Evolutionary conservation across 139 green algal species (phyloP).

Genomic region (Chlorella sp.): DNA sequence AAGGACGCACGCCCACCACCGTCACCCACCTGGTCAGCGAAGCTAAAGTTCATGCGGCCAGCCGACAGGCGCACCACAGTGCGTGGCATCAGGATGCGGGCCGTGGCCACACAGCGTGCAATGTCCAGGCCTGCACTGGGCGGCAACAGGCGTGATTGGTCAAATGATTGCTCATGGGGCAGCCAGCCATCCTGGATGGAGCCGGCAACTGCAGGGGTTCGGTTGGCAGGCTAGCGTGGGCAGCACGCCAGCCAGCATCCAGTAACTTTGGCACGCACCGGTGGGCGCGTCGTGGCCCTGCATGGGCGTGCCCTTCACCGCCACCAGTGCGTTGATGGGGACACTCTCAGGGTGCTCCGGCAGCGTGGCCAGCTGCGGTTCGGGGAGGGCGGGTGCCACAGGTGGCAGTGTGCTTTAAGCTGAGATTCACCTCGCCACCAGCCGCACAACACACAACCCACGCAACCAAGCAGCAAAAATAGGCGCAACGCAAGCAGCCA

Average conservation of each 20-base stretch:
- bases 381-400: neutral
- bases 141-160: neutral
- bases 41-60: conserved; percentile 68
- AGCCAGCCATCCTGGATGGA: neutral
- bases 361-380: conserved; percentile 89
- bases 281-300: conserved; percentile 47
- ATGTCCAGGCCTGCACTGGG: conserved; percentile 78
- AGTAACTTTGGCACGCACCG: neutral
- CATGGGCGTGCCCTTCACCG: conserved; percentile 92
- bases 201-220: too few species aligned
- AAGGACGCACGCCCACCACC: too few species aligned
- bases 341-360: conserved; percentile 96
- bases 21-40: conserved; percentile 64
- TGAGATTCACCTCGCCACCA: too few species aligned
- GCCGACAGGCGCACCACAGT: conserved; percentile 93
- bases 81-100: conserved; percentile 93
- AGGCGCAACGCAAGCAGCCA: too few species aligned
- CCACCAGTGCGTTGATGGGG: conserved; percentile 97
- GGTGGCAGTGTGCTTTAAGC: neutral
- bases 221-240: neutral
- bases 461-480: too few species aligned
- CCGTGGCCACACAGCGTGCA: conserved; percentile 94
- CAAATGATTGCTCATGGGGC: too few species aligned
- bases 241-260: neutral
- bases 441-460: too few species aligned